phyloP scores from a whole-genome alignment of 192 early-diverging fungal genomes.

The Umbelopsis sp. region DNA sequence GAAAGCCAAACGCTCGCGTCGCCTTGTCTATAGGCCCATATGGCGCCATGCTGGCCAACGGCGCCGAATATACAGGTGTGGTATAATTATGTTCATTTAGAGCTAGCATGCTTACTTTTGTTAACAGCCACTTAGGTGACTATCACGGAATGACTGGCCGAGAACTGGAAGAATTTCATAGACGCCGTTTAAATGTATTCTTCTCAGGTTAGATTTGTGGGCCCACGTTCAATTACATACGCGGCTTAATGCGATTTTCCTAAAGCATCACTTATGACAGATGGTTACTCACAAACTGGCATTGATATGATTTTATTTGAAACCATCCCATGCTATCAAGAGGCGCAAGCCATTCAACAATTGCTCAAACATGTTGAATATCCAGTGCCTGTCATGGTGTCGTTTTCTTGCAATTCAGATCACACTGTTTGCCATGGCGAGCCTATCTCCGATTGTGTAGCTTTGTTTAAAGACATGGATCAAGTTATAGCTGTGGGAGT shows the following conservation, averaged over 20 bases:
- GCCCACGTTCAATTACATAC: too few relatives aligned
- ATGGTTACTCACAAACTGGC: neutral
- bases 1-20: constrained; percentile 38
- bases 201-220: constrained; percentile 22
- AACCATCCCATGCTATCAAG: constrained; percentile 64
- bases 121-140: constrained; percentile 20
- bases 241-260: neutral
- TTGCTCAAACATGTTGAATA: constrained; percentile 34
- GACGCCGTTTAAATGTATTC: constrained; percentile 44
- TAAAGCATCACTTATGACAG: neutral
- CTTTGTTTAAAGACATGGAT: constrained; percentile 26
- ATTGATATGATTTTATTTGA: constrained; percentile 71
- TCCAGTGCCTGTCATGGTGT: constrained; percentile 57
- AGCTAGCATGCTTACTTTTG: neutral
- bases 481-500: constrained; percentile 58
- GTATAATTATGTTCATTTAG: neutral
- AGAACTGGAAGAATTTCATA: constrained; percentile 58
- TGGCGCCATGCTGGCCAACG: constrained; percentile 65
- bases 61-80: constrained; percentile 66
- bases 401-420: constrained; percentile 53
- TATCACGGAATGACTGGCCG: constrained; percentile 46
- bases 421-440: constrained; percentile 53
- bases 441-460: constrained; percentile 44
- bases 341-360: constrained; percentile 53
- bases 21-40: constrained; percentile 67